Conservation (phyloP, 306 rosid species). For the Citrullus colocynthis region DNA sequence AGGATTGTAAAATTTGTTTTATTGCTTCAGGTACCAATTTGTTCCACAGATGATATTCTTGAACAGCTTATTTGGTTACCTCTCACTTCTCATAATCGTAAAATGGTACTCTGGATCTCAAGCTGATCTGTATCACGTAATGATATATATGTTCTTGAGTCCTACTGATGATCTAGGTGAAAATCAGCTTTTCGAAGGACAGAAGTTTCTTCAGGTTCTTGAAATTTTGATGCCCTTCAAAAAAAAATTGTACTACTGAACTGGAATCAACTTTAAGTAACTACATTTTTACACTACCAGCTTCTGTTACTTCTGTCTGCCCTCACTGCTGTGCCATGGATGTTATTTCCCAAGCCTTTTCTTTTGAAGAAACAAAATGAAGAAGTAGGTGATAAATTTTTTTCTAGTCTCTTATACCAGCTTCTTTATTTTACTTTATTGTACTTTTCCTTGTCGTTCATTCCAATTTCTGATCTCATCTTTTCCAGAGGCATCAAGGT, state of each 20-base stretch:
- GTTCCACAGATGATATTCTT: conserved; percentile 75
- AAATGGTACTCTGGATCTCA: conserved; percentile 85
- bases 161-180: conserved; percentile 74
- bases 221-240: background rate
- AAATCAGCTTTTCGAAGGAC: conserved; percentile 76
- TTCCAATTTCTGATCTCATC: background rate
- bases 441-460: background rate
- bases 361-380: conserved; percentile 62
- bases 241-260: background rate
- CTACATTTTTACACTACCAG: conserved; percentile 22
- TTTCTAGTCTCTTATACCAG: background rate
- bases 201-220: conserved; percentile 54
- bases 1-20: background rate
- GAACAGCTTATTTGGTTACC: conserved; percentile 74
- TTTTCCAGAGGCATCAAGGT: conserved; percentile 58
- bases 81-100: conserved; percentile 61
- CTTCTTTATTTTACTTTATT: background rate
- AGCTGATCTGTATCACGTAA: conserved; percentile 76
- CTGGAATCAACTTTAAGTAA: background rate
- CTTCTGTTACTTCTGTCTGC: conserved; percentile 52
- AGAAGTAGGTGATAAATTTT: conserved; percentile 29
- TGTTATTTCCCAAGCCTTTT: conserved; percentile 83
- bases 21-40: conserved; percentile 61
- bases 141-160: conserved; percentile 90
- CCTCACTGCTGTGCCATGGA: conserved; percentile 74